Evolutionary conservation across 163 green algal genomes (phyloP), one percentile per base, ranked within the genome.

Genomic region (Volvox carteri): DNA sequence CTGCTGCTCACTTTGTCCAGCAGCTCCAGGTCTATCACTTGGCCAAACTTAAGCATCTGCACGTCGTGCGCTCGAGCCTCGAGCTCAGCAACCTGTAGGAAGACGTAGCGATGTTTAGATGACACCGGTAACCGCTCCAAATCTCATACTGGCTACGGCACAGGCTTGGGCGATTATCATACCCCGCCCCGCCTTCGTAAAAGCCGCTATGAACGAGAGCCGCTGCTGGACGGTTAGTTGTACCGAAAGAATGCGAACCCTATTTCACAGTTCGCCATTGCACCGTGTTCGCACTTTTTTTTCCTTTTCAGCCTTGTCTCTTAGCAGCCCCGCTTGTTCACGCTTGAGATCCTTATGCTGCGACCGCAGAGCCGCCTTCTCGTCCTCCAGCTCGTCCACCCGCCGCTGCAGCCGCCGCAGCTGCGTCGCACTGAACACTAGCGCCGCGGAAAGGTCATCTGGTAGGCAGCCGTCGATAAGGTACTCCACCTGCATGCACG

Each of bases 11-110:
- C 86, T 19, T 91, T 86, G 84, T 98, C 96, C 72, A 98, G 90
- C 89, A 97, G 56, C 14, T 97, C 93, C 68, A 98, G 65, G 73
- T 98, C 94, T 52, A 98, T 95, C 37, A 92, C 86, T 85, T 95
- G 90, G 0, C 91, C 92, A 81, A 96, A 96, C 85, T 95, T 96
- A 60, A 97, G 93, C 93, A 96, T 90, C 90, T 97, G 94, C 60
- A 96, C 93, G 75, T 97, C 93, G 18, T 94, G 77, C 6, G 93
- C 92, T 4, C 90, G 90, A 37, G 81, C 80, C 87, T 98, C 89
- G 37, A 98, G 91, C 85, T 96, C 94, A 0, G 77, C 52, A 58
- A 96, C 92, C 28, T 77, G 72, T 19, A 25, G 70, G 14, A 35
- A 48, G 48, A 46, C 54, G 28, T 65, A 25, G 54, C 7, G 28